phyloP scores from a whole-genome alignment of 345 rosid species.

The Citrus unshiu region DNA sequence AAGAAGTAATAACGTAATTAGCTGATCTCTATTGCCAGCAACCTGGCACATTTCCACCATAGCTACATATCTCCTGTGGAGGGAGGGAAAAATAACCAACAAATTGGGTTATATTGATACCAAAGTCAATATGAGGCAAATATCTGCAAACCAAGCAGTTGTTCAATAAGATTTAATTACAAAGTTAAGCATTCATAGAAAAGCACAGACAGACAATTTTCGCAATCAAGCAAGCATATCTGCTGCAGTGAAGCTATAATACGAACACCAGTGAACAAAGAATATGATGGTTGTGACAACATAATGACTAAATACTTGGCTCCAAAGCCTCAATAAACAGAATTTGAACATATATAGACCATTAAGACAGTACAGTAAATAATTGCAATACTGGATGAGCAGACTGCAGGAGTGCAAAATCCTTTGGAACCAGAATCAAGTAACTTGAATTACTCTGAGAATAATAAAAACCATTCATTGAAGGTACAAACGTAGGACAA shows the following conservation, averaged over 20 bases:
- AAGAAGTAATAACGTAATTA: conserved; percentile 64
- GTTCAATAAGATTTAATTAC: not conserved
- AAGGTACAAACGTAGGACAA: not conserved
- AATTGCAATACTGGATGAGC: not conserved
- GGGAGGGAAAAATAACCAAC: not conserved
- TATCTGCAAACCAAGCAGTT: not conserved
- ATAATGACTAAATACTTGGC: not conserved
- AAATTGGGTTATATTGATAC: not conserved
- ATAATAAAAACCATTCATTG: too few species aligned
- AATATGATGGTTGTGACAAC: too few species aligned
- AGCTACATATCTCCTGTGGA: conserved; percentile 84
- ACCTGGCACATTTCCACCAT: conserved; percentile 94
- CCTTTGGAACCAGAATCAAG: too few species aligned
- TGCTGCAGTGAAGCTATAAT: not conserved
- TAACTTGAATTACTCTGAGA: not conserved
- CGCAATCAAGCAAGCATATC: not conserved
- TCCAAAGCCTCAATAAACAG: not conserved
- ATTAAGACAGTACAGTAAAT: not conserved
- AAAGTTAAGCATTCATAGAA: not conserved
- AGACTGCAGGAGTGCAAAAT: not conserved
- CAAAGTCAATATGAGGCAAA: not conserved
- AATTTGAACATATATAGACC: not conserved
- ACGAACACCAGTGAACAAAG: not conserved
- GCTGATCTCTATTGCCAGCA: conserved; percentile 72
- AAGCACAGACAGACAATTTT: not conserved